Evolutionary conservation across 2,329 filamentous ascomycete species (phyloP), one percentile per base, ranked within the genome.

Genomic region (Tricladium varicosporioides): DNA sequence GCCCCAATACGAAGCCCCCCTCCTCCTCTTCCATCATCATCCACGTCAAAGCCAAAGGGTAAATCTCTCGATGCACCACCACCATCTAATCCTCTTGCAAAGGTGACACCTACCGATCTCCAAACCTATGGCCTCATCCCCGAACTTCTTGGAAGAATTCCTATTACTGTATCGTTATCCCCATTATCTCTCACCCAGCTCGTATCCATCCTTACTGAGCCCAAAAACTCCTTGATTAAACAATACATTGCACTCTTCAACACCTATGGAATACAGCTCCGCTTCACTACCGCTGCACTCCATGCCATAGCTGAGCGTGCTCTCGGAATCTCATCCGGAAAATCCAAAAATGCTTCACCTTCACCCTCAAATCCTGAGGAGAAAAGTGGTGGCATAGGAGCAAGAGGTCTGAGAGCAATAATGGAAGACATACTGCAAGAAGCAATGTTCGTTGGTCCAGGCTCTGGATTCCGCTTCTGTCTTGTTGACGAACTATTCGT

Each of bases 231-330:
- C 53, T 81, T 99, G 0, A 80, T 96, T 2, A 85, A 87, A 48
- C 94, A 99, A 73, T 97, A 97, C 72, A 89, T 87, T 15, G 87
- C 92, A 2, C 83, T 97, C 1, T 97, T 97, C 69, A 84, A 88
- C 56, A 87, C 84, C 1, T 87, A 85, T 60, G 81, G 82, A 36
- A 84, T 89, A 54, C 87, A 90, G 48, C 78, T 99, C 2, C 85
- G 84, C 63, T 95, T 97, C 74, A 97, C 93, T 0, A 87, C 84
- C 2, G 84, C 85, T 5, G 89, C 93, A 0, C 76, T 97, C n/a
- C 80, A 86, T 60, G 89, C 89, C 51, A 85, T 99, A 57, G 93
- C 94, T 2, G 82, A 86, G 60, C 53, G 63, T 10, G 67, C 67
- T 15, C 59, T 68, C 31, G 53, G 43, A 15, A 5, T 45, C 22